phyloP scores from a whole-genome alignment of 495 filamentous ascomycete genomes.

The Daldinia vernicosa region DNA sequence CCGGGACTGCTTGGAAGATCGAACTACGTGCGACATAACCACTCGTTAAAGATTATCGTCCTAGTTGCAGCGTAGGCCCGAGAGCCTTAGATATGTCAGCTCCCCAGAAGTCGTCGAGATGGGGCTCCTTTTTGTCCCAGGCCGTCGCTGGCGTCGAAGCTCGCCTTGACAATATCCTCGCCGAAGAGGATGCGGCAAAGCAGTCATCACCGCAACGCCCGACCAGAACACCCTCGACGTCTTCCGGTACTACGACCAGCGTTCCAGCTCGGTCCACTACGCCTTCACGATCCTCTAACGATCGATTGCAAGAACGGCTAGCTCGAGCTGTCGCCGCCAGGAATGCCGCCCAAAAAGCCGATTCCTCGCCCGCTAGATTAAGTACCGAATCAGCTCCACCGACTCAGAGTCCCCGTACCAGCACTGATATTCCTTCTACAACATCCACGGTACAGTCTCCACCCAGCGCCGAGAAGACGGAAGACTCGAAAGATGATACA shows the following conservation, averaged over 20 bases:
- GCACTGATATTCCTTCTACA: slow-evolving; percentile 29
- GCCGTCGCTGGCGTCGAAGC: slow-evolving; percentile 95
- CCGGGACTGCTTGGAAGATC: slow-evolving; percentile 20
- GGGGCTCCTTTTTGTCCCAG: slow-evolving; percentile 88
- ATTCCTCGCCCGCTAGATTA: slow-evolving; percentile 31
- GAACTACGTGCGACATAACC: slow-evolving; percentile 26
- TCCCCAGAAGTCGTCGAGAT: slow-evolving; percentile 62
- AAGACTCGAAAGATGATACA: slow-evolving; percentile 2
- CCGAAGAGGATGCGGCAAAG: slow-evolving; percentile 67
- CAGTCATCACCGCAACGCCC: slow-evolving; percentile 43
- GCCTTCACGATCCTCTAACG: slow-evolving; percentile 66
- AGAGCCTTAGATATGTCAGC: slow-evolving; percentile 48
- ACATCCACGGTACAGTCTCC: neutral
- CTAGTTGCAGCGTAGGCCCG: slow-evolving; percentile 8
- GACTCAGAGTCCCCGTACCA: slow-evolving; percentile 40
- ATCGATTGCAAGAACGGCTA: slow-evolving; percentile 85
- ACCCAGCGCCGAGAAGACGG: neutral
- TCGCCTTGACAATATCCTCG: slow-evolving; percentile 87
- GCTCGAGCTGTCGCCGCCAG: slow-evolving; percentile 68
- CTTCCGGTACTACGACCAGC: slow-evolving; percentile 33
- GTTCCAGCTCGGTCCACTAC: slow-evolving; percentile 40
- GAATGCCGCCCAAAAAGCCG: slow-evolving; percentile 40
- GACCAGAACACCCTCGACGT: slow-evolving; percentile 35
- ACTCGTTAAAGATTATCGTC: slow-evolving; percentile 7
- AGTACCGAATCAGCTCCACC: slow-evolving; percentile 35